Conservation (phyloP, 2,329 filamentous ascomycete species). For the Lachnellula hyalina region DNA sequence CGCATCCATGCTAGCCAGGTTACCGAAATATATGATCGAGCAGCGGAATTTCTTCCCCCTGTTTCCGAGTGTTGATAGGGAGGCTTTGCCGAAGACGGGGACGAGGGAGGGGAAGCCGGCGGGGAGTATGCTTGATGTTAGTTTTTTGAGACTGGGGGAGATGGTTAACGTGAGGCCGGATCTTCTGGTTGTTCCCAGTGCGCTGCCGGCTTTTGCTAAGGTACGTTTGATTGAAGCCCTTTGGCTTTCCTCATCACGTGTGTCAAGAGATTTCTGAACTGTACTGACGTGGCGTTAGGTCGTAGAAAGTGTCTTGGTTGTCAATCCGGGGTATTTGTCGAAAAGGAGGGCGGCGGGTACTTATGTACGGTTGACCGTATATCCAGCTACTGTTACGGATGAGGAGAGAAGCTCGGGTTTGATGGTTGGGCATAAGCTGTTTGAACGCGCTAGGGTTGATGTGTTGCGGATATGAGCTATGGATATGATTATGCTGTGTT, state of each 20-base stretch:
- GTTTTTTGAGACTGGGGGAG: constrained; percentile 83
- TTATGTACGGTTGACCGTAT: constrained; percentile 73
- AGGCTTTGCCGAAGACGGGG: constrained; percentile 60
- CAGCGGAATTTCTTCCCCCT: constrained; percentile 89
- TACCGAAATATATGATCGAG: constrained; percentile 74
- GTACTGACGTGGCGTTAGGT: constrained; percentile 50
- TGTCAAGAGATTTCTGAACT: background rate
- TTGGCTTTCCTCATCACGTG: background rate
- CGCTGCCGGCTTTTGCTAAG: constrained; percentile 81
- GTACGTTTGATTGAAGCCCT: constrained; percentile 41
- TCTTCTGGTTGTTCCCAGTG: constrained; percentile 75
- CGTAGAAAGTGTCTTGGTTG: constrained; percentile 79
- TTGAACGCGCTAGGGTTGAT: constrained; percentile 79
- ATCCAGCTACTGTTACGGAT: constrained; percentile 56
- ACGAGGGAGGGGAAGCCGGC: constrained; percentile 55
- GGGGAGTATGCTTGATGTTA: constrained; percentile 75
- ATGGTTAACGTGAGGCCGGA: constrained; percentile 85
- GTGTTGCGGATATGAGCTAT: constrained; percentile 64
- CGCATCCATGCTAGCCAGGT: constrained; percentile 44
- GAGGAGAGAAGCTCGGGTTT: constrained; percentile 50
- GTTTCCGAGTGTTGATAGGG: constrained; percentile 72
- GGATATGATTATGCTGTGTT: background rate
- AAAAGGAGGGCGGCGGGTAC: constrained; percentile 82
- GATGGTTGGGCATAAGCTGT: constrained; percentile 69
- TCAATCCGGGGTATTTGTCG: constrained; percentile 85